Evolutionary conservation across 192 early-diverging fungal genomes (phyloP).

Genomic region (Mortierella alpina): DNA sequence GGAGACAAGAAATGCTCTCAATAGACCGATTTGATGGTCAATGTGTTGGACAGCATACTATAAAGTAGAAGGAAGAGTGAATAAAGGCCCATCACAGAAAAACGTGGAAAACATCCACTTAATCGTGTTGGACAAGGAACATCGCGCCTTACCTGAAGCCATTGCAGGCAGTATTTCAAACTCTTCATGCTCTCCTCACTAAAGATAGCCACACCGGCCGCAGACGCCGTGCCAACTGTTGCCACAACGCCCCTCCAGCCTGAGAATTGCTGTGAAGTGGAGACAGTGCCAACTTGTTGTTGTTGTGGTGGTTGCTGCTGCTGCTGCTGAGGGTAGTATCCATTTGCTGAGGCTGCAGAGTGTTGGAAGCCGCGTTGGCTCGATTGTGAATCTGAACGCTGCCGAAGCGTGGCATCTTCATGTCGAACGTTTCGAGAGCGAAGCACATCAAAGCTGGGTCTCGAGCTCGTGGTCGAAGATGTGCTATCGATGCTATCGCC

Average conservation of each 20-base stretch:
- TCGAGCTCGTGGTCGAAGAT: slow-evolving; percentile 32
- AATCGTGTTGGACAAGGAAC: neutral
- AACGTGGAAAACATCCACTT: too few species aligned
- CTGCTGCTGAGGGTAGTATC: slow-evolving; percentile 48
- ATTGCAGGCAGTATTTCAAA: slow-evolving; percentile 89
- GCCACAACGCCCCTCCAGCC: slow-evolving; percentile 76
- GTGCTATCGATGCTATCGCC: slow-evolving; percentile 49
- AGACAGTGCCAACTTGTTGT: slow-evolving; percentile 7
- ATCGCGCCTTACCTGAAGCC: slow-evolving; percentile 69
- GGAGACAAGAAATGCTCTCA: slow-evolving; percentile 67
- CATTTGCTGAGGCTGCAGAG: slow-evolving; percentile 7
- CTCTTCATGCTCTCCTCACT: slow-evolving; percentile 91
- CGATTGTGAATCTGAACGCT: slow-evolving; percentile 46
- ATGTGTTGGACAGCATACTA: slow-evolving; percentile 84
- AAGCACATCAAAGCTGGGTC: slow-evolving; percentile 50
- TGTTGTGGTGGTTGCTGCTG: slow-evolving; percentile 35
- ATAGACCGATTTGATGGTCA: slow-evolving; percentile 71
- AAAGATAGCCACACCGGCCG: slow-evolving; percentile 79
- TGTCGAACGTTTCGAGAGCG: slow-evolving; percentile 30
- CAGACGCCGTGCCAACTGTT: slow-evolving; percentile 72
- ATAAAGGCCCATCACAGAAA: neutral
- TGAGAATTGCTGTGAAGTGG: slow-evolving; percentile 40
- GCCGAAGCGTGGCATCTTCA: slow-evolving; percentile 40
- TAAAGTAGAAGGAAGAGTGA: neutral
- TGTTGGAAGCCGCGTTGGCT: slow-evolving; percentile 40